Percentiles rank a stretch among this genome's conserved stretches.
Conservation (phyloP, 495 filamentous ascomycete genomes). For the Aspergillus hancockii region DNA sequence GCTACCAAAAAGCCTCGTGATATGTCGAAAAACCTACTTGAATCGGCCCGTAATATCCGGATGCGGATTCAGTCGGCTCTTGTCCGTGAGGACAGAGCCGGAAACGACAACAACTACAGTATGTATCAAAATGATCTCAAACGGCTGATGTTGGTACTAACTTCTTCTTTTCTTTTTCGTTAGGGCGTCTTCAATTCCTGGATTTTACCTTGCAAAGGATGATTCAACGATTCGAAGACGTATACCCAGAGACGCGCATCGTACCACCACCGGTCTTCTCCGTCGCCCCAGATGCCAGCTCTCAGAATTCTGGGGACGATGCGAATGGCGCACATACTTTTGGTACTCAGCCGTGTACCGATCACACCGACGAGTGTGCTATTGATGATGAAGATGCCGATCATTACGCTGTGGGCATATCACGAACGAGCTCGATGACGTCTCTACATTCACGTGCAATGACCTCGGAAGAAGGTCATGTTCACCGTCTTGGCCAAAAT, state of each 20-base stretch:
- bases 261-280: slow-evolving; percentile 26
- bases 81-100: slow-evolving; percentile 68
- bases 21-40: slow-evolving; percentile 86
- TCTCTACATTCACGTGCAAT: slow-evolving; percentile 77
- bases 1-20: slow-evolving; percentile 71
- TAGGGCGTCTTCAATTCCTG: slow-evolving; percentile 83
- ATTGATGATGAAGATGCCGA: slow-evolving; percentile 52
- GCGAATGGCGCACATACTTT: slow-evolving; percentile 36
- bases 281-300: slow-evolving; percentile 32
- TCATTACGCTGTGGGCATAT: slow-evolving; percentile 52
- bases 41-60: slow-evolving; percentile 84
- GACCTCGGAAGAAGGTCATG: slow-evolving; percentile 84
- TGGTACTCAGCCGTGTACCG: slow-evolving; percentile 32
- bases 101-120: slow-evolving; percentile 74
- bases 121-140: slow-evolving; percentile 37
- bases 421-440: slow-evolving; percentile 74
- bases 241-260: slow-evolving; percentile 87
- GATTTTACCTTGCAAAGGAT: slow-evolving; percentile 86
- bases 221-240: slow-evolving; percentile 92
- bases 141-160: slow-evolving; percentile 21
- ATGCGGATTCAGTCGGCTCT: slow-evolving; percentile 81
- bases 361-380: slow-evolving; percentile 38
- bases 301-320: slow-evolving; percentile 45
- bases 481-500: slow-evolving; percentile 81
- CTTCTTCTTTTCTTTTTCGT: neutral